Evolutionary conservation across 1,139 yeast genomes (phyloP), one percentile per base, ranked within the genome.

Genomic region (Debaryomyces sp.): DNA sequence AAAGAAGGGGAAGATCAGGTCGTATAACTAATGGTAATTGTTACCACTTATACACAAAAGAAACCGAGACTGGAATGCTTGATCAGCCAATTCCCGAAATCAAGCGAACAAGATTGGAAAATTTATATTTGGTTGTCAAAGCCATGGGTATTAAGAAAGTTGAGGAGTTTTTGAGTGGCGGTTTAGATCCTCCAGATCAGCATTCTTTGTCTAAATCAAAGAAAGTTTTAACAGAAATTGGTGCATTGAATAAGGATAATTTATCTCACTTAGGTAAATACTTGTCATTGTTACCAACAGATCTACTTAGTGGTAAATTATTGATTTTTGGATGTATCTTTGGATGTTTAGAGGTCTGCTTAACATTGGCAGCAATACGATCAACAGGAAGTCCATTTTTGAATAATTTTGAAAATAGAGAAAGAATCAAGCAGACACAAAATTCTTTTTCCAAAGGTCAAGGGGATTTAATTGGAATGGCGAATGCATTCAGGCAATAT

Each of bases 1-100:
- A 94, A 67, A 80, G 99, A 68, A 77, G 97, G 63, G 99, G 99
- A 63, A 89, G 99, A 75, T 95, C 98, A n/a, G 99, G 99, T 54
- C 94, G 99, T 80, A 91, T 92, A 13, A 80, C 85, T 24, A 77
- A 76, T 27, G 99, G 99, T 51, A 73, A 74, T 10, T 91, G 97
- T 54, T 94, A 84, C 68, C 92, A 89, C 61, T 65, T 94, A 42
- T 94, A 82, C 65, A 86, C 97, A 0, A 68, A 72, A 47, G 81
- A 80, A 2, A 79, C 88, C 0, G 85, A 83, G 56, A 65, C 68
- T 0, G 61, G 67, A 4, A 87, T 91, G 95, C 69, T 78, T 9
- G 70, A 77, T 1, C 85, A 87, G 54, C 96, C 97, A 1, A 75
- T 87, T 15, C 98, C 99, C 0, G 99, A 94, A 63, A 92, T 94